Conservation (phyloP, 805 yeast genomes). For the Ogataea populi-albae region DNA sequence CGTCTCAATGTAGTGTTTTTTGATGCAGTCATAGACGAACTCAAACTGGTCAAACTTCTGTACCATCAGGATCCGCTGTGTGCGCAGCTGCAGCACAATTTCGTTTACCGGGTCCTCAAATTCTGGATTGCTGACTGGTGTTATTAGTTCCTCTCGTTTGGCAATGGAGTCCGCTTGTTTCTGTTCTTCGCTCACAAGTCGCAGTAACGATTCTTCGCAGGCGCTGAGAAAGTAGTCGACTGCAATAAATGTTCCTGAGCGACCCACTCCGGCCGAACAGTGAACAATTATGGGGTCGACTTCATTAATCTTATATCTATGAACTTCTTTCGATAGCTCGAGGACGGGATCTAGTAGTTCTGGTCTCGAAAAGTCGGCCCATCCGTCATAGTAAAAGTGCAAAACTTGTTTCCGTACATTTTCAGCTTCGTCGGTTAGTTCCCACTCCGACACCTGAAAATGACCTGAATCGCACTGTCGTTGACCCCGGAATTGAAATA, state of each 20-base stretch:
- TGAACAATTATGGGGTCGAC: conserved; percentile 40
- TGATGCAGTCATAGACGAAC: conserved; percentile 44
- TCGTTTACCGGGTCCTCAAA: conserved; percentile 40
- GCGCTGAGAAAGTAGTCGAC: conserved; percentile 37
- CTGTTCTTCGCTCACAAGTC: conserved; percentile 6
- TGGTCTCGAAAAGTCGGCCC: conserved; percentile 47
- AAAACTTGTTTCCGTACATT: conserved; percentile 13
- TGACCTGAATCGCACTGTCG: conserved; percentile 1
- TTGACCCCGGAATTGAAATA: conserved; percentile 10
- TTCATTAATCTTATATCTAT: not conserved
- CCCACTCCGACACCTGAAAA: conserved; percentile 19
- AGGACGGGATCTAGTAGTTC: conserved; percentile 32
- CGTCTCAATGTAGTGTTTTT: conserved; percentile 16
- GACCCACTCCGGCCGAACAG: conserved; percentile 61
- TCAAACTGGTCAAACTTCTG: conserved; percentile 49
- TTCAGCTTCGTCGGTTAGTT: conserved; percentile 6
- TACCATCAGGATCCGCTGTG: conserved; percentile 53
- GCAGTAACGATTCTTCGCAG: conserved; percentile 4
- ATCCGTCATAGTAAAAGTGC: conserved; percentile 41
- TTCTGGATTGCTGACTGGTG: conserved; percentile 20
- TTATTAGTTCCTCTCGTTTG: conserved; percentile 17
- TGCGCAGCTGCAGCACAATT: conserved; percentile 43
- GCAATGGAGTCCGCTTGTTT: conserved; percentile 12
- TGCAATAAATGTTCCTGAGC: conserved; percentile 52
- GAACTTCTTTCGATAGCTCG: conserved; percentile 20